Evolutionary conservation across 805 yeast genomes (phyloP), one percentile per base, ranked within the genome.

Genomic region (Wickerhamiella bombiphila): DNA sequence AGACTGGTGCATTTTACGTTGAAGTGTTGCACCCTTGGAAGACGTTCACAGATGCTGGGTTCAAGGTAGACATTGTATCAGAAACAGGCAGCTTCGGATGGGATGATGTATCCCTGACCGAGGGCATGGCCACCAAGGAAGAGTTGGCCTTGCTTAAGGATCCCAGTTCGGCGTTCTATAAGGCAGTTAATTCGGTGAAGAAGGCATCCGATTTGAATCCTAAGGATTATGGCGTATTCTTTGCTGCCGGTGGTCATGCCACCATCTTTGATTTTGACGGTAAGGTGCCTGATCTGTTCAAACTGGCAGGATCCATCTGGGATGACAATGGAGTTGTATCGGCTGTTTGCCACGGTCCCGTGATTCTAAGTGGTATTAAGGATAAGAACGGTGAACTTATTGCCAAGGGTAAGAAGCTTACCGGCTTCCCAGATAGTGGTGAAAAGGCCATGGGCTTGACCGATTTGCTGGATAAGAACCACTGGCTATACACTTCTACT

Each of bases 321-420:
- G 58, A 56, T 22, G 54, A 65, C 16, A 70, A 69, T 29, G 80
- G 79, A 35, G 65, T 72, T 29, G 66, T 75, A 18, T 55, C 73
- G 31, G 78, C 80, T 13, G 80, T 75, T 6, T 75, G 82, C 55
- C 80, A 75, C 46, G 82, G 79, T 5, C 77, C 78, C n/a, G 64
- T 65, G 17, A 63, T 74, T 43, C 69, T 75, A 42, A 68, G 63
- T n/a, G 60, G 61, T 32, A 51, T 74, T 44, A 57, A 50, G 29
- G 70, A 69, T 45, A 43, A 50, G 30, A 41, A 48, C 14, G 72
- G 72, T 31, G 57, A 61, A 34, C 55, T 59, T 14, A 46, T 76
- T 36, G 60, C 68, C 39, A 53, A 67, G 43, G 80, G 75, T 38
- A 70, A 66, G 53, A 61, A 60, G 21, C 61, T 70, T 36, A 74